Conservation (phyloP, 352 stramenopile genomes). For the Phytophthora uliginosa region DNA sequence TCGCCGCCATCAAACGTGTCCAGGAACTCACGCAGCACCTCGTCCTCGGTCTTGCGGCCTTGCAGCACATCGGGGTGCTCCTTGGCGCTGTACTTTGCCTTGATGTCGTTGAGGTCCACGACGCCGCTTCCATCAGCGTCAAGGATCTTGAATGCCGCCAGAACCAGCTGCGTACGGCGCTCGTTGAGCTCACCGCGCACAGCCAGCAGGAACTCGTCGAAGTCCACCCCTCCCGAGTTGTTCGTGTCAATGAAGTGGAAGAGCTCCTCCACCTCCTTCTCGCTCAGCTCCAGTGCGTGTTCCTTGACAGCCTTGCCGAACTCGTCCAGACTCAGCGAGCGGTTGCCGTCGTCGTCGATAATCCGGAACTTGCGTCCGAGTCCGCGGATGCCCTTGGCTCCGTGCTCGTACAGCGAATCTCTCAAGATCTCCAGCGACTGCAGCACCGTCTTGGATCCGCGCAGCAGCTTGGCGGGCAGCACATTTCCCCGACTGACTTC, state of each 20-base stretch:
- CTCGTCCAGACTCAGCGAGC: slow-evolving; percentile 74
- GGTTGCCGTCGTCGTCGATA: slow-evolving; percentile 91
- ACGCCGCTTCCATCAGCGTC: slow-evolving; percentile 80
- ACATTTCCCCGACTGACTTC: slow-evolving; percentile 80
- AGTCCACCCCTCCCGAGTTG: slow-evolving; percentile 83
- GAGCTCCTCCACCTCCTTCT: slow-evolving; percentile 69
- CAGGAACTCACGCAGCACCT: slow-evolving; percentile 87
- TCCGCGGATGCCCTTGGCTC: slow-evolving; percentile 78
- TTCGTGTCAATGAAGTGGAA: slow-evolving; percentile 90
- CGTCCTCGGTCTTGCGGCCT: slow-evolving; percentile 72
- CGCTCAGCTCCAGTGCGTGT: slow-evolving; percentile 65
- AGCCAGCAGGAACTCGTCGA: slow-evolving; percentile 86
- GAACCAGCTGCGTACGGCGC: slow-evolving; percentile 77
- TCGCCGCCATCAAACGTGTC: slow-evolving; percentile 91
- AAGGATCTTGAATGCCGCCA: slow-evolving; percentile 81
- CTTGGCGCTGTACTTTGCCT: slow-evolving; percentile 80
- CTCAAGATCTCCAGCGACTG: slow-evolving; percentile 72
- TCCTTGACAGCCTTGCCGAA: slow-evolving; percentile 85
- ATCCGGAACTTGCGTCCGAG: slow-evolving; percentile 90
- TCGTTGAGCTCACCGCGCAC: slow-evolving; percentile 83
- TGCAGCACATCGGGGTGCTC: slow-evolving; percentile 89
- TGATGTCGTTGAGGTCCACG: slow-evolving; percentile 84
- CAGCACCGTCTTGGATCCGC: slow-evolving; percentile 66
- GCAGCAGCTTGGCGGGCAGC: slow-evolving; percentile 64
- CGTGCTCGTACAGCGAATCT: slow-evolving; percentile 82